Percentiles rank a stretch among this genome's conserved stretches.
phyloP scores from a whole-genome alignment of 2,329 filamentous ascomycete species.

The Fusarium tricinctum region DNA sequence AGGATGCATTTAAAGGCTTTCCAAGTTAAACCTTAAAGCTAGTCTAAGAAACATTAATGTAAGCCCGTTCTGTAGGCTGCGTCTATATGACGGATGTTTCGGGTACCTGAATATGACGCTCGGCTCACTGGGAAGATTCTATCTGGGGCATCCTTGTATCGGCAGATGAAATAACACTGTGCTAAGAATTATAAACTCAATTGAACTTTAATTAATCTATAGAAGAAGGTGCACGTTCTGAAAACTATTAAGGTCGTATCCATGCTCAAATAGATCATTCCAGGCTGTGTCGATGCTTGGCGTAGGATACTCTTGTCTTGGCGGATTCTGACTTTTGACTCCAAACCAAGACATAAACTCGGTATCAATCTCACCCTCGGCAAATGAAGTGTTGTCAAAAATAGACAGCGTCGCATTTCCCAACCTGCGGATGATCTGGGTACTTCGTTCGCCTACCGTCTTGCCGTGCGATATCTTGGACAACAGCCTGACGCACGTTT shows the following conservation, averaged over 20 bases:
- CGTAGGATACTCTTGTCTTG: conserved; percentile 40
- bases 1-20: too few species aligned
- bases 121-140: too few species aligned
- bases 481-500: conserved; percentile 35
- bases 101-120: too few species aligned
- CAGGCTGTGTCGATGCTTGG: conserved; percentile 45
- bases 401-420: conserved; percentile 43
- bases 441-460: conserved; percentile 40
- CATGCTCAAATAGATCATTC: conserved; percentile 46
- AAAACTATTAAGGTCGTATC: conserved; percentile 40
- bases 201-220: conserved; percentile 1
- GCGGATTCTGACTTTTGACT: conserved; percentile 41
- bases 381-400: conserved; percentile 33
- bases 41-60: too few species aligned
- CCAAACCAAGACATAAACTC: conserved; percentile 49
- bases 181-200: not conserved
- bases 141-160: not conserved
- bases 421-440: conserved; percentile 34
- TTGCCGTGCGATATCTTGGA: conserved; percentile 44
- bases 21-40: too few species aligned
- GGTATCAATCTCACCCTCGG: conserved; percentile 42
- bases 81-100: too few species aligned
- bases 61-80: too few species aligned
- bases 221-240: conserved; percentile 38
- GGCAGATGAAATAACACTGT: not conserved